Conservation (phyloP, 768 basidiomycete species). For the Fomitopsis pulvina region DNA sequence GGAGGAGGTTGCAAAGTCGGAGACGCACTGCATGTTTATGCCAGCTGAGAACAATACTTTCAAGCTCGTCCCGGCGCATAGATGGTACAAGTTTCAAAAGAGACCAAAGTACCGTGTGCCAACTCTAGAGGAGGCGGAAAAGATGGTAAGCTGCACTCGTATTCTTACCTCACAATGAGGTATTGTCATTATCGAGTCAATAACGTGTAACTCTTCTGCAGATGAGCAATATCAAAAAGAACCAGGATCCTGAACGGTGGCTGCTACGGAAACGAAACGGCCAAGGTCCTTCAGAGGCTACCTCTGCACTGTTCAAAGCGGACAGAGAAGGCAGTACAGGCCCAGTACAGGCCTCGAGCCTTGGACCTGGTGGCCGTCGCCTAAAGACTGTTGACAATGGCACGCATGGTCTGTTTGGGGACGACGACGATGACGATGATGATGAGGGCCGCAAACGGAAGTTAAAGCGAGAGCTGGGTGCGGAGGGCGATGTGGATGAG, state of each 20-base stretch:
- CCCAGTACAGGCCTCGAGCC: slow-evolving; percentile 39
- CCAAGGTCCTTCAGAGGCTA: slow-evolving; percentile 52
- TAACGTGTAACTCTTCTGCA: slow-evolving; percentile 10
- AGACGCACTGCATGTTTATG: slow-evolving; percentile 80
- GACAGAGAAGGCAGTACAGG: slow-evolving; percentile 39
- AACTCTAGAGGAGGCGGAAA: slow-evolving; percentile 61
- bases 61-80: slow-evolving; percentile 80
- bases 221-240: slow-evolving; percentile 56
- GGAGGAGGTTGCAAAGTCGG: slow-evolving; percentile 67
- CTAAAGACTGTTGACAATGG: slow-evolving; percentile 67
- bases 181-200: slow-evolving; percentile 3
- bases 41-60: slow-evolving; percentile 76
- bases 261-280: slow-evolving; percentile 54
- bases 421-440: slow-evolving; percentile 57
- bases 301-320: slow-evolving; percentile 63
- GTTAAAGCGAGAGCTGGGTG: slow-evolving; percentile 55
- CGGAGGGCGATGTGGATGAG: slow-evolving; percentile 79
- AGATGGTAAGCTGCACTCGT: slow-evolving; percentile 40
- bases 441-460: slow-evolving; percentile 35
- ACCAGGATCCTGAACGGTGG: slow-evolving; percentile 73
- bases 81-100: slow-evolving; percentile 94
- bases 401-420: slow-evolving; percentile 53
- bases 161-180: not conserved
- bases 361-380: slow-evolving; percentile 62
- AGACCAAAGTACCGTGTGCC: slow-evolving; percentile 69